Base-by-base conservation (phyloP, 1,139 yeast genomes). In the Candida sp. region DNA sequence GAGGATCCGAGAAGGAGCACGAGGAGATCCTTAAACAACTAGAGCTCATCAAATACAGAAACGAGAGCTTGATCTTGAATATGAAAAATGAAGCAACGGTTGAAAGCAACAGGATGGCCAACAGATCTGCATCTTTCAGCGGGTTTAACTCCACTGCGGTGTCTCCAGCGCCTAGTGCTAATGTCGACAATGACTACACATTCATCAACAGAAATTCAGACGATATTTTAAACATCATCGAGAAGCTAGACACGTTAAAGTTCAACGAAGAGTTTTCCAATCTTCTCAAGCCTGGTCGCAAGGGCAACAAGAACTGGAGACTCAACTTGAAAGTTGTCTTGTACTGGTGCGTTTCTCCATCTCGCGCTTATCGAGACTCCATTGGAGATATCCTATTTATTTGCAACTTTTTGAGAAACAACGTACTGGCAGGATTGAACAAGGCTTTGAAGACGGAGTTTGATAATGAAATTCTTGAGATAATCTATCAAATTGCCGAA, bases 41-140 rank as follows among this genome's bases (percentile, higher is more conserved):
- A 48, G 85, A 85, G 51, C 63, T 86, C 27, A 78, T 86, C n/a
- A 78, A 84, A 51, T 85, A 84, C 58, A 69, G 93, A 60, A 88
- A 88, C 62, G 90, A 87, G 63, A 85, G 91, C n/a, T 68, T 88
- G 46, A 83, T 85, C 76, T 72, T 84, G 44, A 84, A 83, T 58
- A 59, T 66, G 65, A 67, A 61, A 51, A 58, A 60, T 45, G 49
- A 44, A 35, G 25, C 42, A 9, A 4, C 42, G 11, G 12, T 23
- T 49, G 35, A 41, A 9, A 22, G 3, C 32, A 22, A 22, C 11
- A 35, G 17, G 8, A 17, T 8, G 7, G 11, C 11, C 3, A 26
- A n/a, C 30, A 22, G 45, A n/a, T 34, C 46, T 7, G 32, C 25
- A 34, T 34, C 46, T 7, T 43, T 35, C 8, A 32, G 26, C 22